These are phyloP conservation scores for Waltergamsia citrina DNA, from an alignment of 2,329 filamentous ascomycete genomes.

Conservation along the genomic window DNA sequence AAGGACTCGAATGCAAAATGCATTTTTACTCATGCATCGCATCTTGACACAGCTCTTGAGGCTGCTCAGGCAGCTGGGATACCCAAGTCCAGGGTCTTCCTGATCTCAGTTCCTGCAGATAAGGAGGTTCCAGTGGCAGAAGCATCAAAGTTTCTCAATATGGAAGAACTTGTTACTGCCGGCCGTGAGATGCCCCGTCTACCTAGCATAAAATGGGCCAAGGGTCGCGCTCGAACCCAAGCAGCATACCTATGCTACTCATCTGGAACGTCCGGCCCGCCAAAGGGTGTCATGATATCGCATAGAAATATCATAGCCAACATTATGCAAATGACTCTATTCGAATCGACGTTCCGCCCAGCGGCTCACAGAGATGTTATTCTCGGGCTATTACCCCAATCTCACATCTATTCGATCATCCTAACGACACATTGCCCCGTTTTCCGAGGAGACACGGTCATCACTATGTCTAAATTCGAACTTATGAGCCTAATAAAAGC, in stretches of 20 bases:
- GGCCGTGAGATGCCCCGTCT: too few species aligned
- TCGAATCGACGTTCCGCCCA: background rate
- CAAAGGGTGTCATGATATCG: slow-evolving; percentile 4
- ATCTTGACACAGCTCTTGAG: slow-evolving; percentile 4
- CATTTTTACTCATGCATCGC: slow-evolving; percentile 4
- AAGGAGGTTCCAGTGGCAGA: too few species aligned
- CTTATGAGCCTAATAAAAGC: too few species aligned
- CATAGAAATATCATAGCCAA: slow-evolving; percentile 6
- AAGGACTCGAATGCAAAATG: slow-evolving; percentile 2
- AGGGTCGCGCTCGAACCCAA: slow-evolving; percentile 1
- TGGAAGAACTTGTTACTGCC: too few species aligned
- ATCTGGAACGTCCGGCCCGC: slow-evolving; percentile 1
- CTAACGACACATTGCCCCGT: too few species aligned
- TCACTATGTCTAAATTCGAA: too few species aligned
- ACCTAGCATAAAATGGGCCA: background rate
- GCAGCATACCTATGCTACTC: too few species aligned
- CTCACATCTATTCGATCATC: too few species aligned
- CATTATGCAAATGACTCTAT: slow-evolving; percentile 3
- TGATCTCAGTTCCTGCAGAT: background rate
- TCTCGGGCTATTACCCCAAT: slow-evolving; percentile 3
- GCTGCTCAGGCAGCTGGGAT: slow-evolving; percentile 3
- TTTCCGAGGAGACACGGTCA: too few species aligned
- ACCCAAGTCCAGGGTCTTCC: slow-evolving; percentile 1
- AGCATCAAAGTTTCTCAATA: slow-evolving; percentile 36
- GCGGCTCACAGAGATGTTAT: background rate